Evolutionary conservation across 257 asterid species (phyloP), one percentile per base, ranked within the genome.

Genomic region (Solanum tacnaense): DNA sequence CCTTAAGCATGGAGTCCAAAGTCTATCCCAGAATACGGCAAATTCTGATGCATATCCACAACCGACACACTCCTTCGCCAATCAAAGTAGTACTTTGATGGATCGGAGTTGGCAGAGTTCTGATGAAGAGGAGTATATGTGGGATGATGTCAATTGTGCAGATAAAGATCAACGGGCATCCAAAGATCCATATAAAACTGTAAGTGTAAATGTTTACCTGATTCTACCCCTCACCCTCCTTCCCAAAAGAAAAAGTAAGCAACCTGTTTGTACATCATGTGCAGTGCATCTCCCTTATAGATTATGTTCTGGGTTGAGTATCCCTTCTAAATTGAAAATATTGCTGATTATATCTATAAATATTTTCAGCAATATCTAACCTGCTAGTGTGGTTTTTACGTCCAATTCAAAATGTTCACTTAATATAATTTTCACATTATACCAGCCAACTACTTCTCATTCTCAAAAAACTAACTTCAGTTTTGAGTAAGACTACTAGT

Each of bases 61-160:
- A 78, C 88, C 89, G 81, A 90, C 90, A 87, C 92, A 89, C 71
- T 87, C 74, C 81, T 75, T 90, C 25, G 82, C 89, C 29, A 87
- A 87, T 88, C 90, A 89, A 88, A 91, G 78, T 88, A 88, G 88
- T 25, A 68, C 90, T 84, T 94, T 87, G 89, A 90, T 90, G 92
- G 91, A 88, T 85, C 92, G 82, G 89, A 93, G 94, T 93, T 96
- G 98, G 98, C 94, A 95, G 91, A 90, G 94, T 92, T 91, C 98
- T 9, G 99, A 94, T 92, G 99, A 95, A 92, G 98, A 95, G 91
- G 98, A 95, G 91, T 96, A 89, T 83, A 84, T 84, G 85, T 95
- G 99, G 99, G 97, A 94, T 73, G 99, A 94, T 83, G 91, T 93
- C 67, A 91, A 87, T 88, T 85, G 85, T 89, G 88, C 92, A 25